phyloP scores from a whole-genome alignment of 2,329 filamentous ascomycete species.

The Colletotrichum sp. region DNA sequence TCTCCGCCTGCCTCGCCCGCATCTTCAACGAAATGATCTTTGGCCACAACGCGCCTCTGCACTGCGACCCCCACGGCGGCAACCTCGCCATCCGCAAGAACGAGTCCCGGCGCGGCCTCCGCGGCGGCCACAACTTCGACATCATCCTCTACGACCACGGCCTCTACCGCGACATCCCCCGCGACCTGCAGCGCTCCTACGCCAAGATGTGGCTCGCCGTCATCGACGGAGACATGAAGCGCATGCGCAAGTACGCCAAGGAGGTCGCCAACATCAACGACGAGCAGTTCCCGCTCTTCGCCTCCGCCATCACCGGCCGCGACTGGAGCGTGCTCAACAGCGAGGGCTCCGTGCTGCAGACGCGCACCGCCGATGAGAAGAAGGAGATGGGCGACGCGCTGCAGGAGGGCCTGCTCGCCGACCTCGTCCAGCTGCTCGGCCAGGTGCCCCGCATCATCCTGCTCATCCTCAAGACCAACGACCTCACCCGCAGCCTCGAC shows the following conservation, averaged over 20 bases:
- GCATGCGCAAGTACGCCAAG: conserved; percentile 87
- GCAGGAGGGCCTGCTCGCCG: conserved; percentile 85
- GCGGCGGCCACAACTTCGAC: conserved; percentile 78
- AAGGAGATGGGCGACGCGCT: conserved; percentile 84
- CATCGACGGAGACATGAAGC: conserved; percentile 82
- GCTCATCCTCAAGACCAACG: conserved; percentile 96
- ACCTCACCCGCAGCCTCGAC: conserved; percentile 90
- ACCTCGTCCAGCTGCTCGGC: conserved; percentile 86
- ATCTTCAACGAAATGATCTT: conserved; percentile 99
- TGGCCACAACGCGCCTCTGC: conserved; percentile 82
- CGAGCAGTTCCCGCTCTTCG: conserved; percentile 92
- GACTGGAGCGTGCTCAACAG: conserved; percentile 76
- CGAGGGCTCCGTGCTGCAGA: conserved; percentile 50
- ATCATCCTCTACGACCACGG: conserved; percentile 97
- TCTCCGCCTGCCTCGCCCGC: conserved; percentile 85
- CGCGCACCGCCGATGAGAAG: conserved; percentile 78
- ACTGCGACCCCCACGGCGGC: conserved; percentile 96
- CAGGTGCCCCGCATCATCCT: conserved; percentile 91
- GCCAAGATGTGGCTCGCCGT: conserved; percentile 98
- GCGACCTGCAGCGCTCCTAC: conserved; percentile 79
- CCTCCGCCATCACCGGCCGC: conserved; percentile 92
- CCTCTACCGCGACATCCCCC: conserved; percentile 90
- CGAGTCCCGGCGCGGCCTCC: conserved; percentile 53
- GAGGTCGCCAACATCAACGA: conserved; percentile 90
- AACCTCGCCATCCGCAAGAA: conserved; percentile 93